Evolutionary conservation across 2,329 filamentous ascomycete species (phyloP), one percentile per base, ranked within the genome.

Genomic region (Ophiocordyceps camponoti-floridani): DNA sequence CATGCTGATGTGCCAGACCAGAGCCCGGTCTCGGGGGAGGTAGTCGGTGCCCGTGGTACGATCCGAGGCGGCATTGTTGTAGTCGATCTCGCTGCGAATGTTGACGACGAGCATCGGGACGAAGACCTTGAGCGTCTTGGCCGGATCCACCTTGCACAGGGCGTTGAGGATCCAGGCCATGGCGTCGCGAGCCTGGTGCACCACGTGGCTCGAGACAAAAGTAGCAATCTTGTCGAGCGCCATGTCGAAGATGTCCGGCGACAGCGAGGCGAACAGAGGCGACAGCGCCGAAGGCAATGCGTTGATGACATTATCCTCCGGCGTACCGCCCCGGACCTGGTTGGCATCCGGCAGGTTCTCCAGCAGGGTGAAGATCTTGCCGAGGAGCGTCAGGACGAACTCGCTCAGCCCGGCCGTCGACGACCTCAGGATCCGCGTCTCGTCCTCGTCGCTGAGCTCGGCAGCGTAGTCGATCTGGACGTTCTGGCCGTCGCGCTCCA

Each of bases 121-220:
- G 45, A 98, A 83, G 13, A 86, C 77, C 58, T 88, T 91, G 43
- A 98, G 69, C 0, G 91, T 87, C 65, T 95, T 95, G 58, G 89
- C 80, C 0, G 93, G 88, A 53, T 93, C 85, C 52, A 94, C 86
- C 63, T 96, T 96, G 70, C 91, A 94, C 23, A 98, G 71, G 0
- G 86, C 84, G 61, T 95, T 96, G 63, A 89, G 84, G 45, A 96
- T 96, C 72, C 94, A 98, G 1, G 93, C 91, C 83, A 98, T 95
- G 8, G 91, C 89, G 68, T 98, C 91, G 51, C 89, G 73, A 44
- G 91, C 89, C 62, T 96, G 91, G 54, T 98, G 88, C 16, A 98
- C 89, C 43, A 98, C 91, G 64, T 96, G 91, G 50, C 84, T 84
- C 1, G 84, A 81, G 26, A 95, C 83, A 59, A 98, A 98, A 30